phyloP scores from a whole-genome alignment of 495 filamentous ascomycete genomes.

The Hypoxylon cercidicola region DNA sequence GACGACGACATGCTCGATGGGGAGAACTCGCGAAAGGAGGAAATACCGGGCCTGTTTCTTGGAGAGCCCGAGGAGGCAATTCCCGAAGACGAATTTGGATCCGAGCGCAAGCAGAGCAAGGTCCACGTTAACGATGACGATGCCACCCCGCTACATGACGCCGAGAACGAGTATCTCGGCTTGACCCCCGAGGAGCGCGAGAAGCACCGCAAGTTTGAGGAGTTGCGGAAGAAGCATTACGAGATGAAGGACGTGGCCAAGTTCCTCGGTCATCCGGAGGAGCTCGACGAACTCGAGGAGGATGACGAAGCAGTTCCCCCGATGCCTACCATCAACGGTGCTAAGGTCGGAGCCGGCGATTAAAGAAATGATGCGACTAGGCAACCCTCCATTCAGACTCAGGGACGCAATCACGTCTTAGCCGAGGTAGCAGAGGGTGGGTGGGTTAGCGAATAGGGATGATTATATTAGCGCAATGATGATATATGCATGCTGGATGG shows the following conservation, averaged over 20 bases:
- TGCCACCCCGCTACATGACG: constrained; percentile 57
- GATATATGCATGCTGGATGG: constrained; percentile 40
- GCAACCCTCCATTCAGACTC: constrained; percentile 13
- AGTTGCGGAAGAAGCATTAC: constrained; percentile 93
- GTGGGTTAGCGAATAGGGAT: constrained; percentile 9
- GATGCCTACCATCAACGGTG: constrained; percentile 48
- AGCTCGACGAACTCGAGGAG: constrained; percentile 60
- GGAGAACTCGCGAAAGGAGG: constrained; percentile 64
- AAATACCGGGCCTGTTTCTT: constrained; percentile 91
- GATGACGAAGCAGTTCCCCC: constrained; percentile 55
- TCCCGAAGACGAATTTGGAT: constrained; percentile 55
- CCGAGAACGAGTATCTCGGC: constrained; percentile 66
- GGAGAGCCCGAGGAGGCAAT: constrained; percentile 90
- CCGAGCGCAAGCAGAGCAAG: constrained; percentile 67
- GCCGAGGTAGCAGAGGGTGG: background rate
- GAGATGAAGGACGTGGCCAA: constrained; percentile 97
- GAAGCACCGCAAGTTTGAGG: constrained; percentile 91
- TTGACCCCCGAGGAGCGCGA: constrained; percentile 81
- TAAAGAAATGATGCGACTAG: constrained; percentile 19
- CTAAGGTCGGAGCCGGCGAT: constrained; percentile 44
- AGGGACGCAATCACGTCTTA: background rate
- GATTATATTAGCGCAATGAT: constrained; percentile 15
- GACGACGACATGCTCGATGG: constrained; percentile 85
- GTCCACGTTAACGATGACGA: constrained; percentile 74
- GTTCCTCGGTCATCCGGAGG: constrained; percentile 77